Evolutionary conservation across 1,139 yeast species (phyloP).

Genomic region (Eremothecium gossypii): DNA sequence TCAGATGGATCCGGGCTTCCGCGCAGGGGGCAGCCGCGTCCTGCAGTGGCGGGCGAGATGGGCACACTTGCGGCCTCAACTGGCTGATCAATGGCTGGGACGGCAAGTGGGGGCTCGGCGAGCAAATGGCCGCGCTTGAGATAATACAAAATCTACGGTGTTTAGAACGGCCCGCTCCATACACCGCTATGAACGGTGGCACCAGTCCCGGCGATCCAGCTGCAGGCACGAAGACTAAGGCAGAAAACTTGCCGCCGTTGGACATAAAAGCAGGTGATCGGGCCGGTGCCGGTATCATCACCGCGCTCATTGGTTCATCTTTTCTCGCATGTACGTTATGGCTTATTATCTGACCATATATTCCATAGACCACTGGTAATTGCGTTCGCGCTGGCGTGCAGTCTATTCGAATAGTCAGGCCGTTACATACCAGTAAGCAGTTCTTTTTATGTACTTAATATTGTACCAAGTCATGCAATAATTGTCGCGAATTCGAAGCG

Average conservation of each 20-base stretch:
- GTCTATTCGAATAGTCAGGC: too few relatives aligned
- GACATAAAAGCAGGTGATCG: conserved; percentile 51
- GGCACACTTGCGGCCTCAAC: conserved; percentile 66
- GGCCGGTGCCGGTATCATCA: conserved; percentile 86
- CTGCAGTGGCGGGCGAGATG: conserved; percentile 65
- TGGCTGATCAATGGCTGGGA: conserved; percentile 56
- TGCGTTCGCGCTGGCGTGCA: too few relatives aligned
- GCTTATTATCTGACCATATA: conserved; percentile 43
- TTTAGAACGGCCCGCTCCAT: conserved; percentile 46
- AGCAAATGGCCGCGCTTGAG: conserved; percentile 84
- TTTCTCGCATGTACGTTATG: conserved; percentile 62
- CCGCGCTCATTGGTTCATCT: conserved; percentile 61
- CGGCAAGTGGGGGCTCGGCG: conserved; percentile 79
- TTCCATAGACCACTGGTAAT: too few relatives aligned
- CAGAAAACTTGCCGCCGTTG: conserved; percentile 38
- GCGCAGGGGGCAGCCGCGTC: conserved; percentile 64
- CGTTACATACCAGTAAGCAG: too few relatives aligned
- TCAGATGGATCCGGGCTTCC: conserved; percentile 35
- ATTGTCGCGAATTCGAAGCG: too few relatives aligned
- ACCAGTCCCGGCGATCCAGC: conserved; percentile 49
- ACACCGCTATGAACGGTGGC: conserved; percentile 51
- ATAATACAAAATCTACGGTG: conserved; percentile 57
- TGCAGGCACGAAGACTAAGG: conserved; percentile 42
- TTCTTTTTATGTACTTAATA: too few relatives aligned
- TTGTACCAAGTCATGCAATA: too few relatives aligned